Evolutionary conservation across 2,329 filamentous ascomycete species (phyloP).

Genomic region (Claviceps humidiphila): DNA sequence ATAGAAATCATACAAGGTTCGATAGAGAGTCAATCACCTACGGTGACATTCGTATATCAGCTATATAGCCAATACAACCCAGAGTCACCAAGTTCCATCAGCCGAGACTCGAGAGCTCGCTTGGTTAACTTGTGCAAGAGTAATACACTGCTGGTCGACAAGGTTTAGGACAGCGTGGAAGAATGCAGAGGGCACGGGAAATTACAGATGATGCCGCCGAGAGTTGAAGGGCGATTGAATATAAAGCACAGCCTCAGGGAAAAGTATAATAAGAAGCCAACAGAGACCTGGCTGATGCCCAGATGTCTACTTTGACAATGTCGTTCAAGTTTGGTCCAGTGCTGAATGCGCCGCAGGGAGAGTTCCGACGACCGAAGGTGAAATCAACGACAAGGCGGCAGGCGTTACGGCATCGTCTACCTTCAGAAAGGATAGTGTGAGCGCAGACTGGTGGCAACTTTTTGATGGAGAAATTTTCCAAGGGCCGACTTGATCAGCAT

Average conservation of each 20-base stretch:
- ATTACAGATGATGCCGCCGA: background rate
- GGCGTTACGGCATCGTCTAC: too few species aligned
- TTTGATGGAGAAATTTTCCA: background rate
- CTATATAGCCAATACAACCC: background rate
- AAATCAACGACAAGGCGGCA: background rate
- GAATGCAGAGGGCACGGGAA: too few species aligned
- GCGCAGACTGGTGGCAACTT: background rate
- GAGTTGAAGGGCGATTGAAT: background rate
- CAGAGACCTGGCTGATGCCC: background rate
- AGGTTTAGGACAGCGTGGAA: too few species aligned
- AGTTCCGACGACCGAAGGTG: background rate
- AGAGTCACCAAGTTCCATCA: conserved; percentile 2
- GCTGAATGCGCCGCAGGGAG: too few species aligned
- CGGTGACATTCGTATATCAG: too few species aligned
- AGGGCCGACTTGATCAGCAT: background rate
- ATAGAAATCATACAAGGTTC: too few species aligned
- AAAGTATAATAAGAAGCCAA: background rate
- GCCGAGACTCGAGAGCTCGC: conserved; percentile 6
- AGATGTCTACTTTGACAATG: background rate
- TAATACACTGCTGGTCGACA: background rate
- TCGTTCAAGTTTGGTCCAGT: background rate
- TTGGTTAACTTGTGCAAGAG: conserved; percentile 5
- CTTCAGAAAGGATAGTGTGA: background rate
- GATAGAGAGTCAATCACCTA: too few species aligned
- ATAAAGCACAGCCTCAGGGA: background rate